Evolutionary conservation across 148 eudicot species (phyloP), one percentile per base, ranked within the genome.

Genomic region (Fagopyrum tataricum): DNA sequence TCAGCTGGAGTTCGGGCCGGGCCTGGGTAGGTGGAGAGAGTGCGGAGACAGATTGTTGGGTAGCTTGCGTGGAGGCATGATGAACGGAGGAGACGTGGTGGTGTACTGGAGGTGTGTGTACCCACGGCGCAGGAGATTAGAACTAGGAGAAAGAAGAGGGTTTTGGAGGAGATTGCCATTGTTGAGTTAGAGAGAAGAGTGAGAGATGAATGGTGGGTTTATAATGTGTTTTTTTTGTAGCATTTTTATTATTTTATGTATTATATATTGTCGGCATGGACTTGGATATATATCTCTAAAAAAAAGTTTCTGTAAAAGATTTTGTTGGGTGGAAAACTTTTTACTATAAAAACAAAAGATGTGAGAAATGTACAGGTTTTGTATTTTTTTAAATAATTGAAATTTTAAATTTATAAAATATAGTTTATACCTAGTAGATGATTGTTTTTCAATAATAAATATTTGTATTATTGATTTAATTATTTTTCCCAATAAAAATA

Each of bases 11-110:
- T 85, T 62, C 44, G 76, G 69, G 82, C 85, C 21, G 85, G 75
- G 52, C 84, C 79, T 17, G 78, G 76, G 84, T 83, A 83, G 72
- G 78, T 12, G 20, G 91, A 79, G 74, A 87, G 91, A 3, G 91
- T 87, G 8, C 78, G 77, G 77, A 83, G 46, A 78, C 91, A 88
- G 51, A 88, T 43, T 61, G 43, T 47, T 2, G 92, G 92, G 83
- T 80, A 88, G 74, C 82, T 84, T 39, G 89, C 89, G 73, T 82
- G 87, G 73, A 44, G 73, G 79, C 92, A 88, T 0, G 86, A 84
- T 7, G 79, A 47, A n/a, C 73, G 81, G 55, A 87, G 78, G 1
- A 87, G 85, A 43, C 80, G 74, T 4, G 73, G 15, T 0, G 79
- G 23, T 7, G 40, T 11, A n/a, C 21, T 40, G 44, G 52, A 41